Conservation (phyloP, 2,329 filamentous ascomycete species). For the Trichoderma afroharzianum region DNA sequence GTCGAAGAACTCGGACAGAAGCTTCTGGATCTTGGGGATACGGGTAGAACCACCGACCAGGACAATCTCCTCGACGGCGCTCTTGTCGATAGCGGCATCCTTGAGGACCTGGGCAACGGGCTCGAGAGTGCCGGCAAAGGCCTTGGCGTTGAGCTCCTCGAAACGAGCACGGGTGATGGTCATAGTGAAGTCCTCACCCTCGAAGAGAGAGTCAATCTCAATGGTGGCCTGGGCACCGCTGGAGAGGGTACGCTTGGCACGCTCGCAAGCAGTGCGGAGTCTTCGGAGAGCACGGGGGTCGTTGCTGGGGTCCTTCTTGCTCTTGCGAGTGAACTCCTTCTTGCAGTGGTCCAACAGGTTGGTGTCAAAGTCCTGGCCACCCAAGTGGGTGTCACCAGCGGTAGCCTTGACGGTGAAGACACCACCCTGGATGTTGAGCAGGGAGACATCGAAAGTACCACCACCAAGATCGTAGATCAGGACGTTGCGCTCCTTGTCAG, state of each 20-base stretch:
- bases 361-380: conserved; percentile 95
- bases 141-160: conserved; percentile 96
- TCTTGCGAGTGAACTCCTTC: conserved; percentile 77
- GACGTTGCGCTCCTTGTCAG: conserved; percentile 96
- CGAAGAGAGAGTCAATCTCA: conserved; percentile 97
- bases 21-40: conserved; percentile 99
- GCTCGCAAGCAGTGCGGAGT: conserved; percentile 96
- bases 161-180: conserved; percentile 98
- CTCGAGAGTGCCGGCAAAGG: conserved; percentile 88
- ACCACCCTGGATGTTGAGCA: conserved; percentile 97
- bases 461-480: conserved; percentile 99
- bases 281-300: conserved; percentile 92
- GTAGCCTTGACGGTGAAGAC: conserved; percentile 99
- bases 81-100: conserved; percentile 85
- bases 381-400: conserved; percentile 94
- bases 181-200: conserved; percentile 95
- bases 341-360: conserved; percentile 95
- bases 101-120: conserved; percentile 96
- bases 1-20: conserved; percentile 97
- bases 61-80: conserved; percentile 93
- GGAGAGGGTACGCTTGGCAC: conserved; percentile 98
- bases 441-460: conserved; percentile 99
- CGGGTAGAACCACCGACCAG: conserved; percentile 98
- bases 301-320: conserved; percentile 74
- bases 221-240: conserved; percentile 96